phyloP scores from a whole-genome alignment of 179 eudicot species.

The Beta corolliflora region DNA sequence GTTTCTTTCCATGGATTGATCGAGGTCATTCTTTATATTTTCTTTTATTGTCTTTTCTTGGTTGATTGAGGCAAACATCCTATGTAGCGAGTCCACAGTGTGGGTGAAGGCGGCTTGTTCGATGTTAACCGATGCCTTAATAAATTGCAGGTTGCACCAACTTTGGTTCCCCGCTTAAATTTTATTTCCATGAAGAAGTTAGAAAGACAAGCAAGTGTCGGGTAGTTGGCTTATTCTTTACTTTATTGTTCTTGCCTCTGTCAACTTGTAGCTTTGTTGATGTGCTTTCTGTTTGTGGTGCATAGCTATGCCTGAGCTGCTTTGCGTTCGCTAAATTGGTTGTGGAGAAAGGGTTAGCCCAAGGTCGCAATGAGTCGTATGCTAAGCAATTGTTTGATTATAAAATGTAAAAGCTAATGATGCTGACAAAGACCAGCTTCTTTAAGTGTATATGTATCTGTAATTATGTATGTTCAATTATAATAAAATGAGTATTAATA shows the following conservation, averaged over 20 bases:
- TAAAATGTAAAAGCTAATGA: slow-evolving; percentile 32
- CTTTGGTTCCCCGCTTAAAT: slow-evolving; percentile 82
- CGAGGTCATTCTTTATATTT: slow-evolving; percentile 53
- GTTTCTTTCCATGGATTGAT: slow-evolving; percentile 95
- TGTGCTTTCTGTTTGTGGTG: not conserved
- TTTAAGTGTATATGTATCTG: too few species aligned
- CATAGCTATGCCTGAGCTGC: slow-evolving; percentile 93
- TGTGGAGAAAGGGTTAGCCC: slow-evolving; percentile 87
- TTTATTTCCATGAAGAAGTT: slow-evolving; percentile 96
- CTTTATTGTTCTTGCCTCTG: not conserved
- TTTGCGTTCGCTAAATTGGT: slow-evolving; percentile 93
- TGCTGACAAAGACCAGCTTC: too few species aligned
- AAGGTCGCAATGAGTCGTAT: slow-evolving; percentile 82
- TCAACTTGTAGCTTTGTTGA: slow-evolving; percentile 1
- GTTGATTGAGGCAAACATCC: not conserved
- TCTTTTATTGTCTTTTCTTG: not conserved
- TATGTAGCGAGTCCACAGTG: not conserved
- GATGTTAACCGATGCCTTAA: not conserved
- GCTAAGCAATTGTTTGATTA: slow-evolving; percentile 87
- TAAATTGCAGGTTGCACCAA: slow-evolving; percentile 77
- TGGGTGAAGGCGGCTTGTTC: not conserved
- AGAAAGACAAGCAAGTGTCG: slow-evolving; percentile 91
- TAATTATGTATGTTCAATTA: too few species aligned
- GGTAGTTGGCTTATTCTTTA: slow-evolving; percentile 41
- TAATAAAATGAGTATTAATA: too few species aligned